Evolutionary conservation across 768 basidiomycete genomes (phyloP).

Genomic region (Tricholoma bakamatsutake): DNA sequence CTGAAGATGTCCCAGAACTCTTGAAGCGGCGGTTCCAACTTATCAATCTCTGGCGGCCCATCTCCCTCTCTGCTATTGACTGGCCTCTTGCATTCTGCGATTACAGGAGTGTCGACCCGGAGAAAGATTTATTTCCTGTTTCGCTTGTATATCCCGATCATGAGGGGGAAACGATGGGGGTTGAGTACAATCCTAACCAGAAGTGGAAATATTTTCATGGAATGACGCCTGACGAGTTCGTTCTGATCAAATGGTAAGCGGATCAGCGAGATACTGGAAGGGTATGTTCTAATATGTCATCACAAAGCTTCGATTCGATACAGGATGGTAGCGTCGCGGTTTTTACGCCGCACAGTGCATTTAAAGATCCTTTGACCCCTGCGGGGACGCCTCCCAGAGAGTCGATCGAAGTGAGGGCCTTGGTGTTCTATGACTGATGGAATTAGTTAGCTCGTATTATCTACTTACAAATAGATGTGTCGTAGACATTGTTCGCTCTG

Average conservation of each 20-base stretch:
- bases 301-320: slow-evolving; percentile 31
- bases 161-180: slow-evolving; percentile 46
- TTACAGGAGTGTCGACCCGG: slow-evolving; percentile 36
- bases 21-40: slow-evolving; percentile 48
- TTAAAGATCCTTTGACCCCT: slow-evolving; percentile 40
- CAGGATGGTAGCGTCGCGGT: slow-evolving; percentile 37
- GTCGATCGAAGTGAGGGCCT: slow-evolving; percentile 47
- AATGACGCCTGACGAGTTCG: slow-evolving; percentile 42
- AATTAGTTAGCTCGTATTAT: too few relatives aligned
- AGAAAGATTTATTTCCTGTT: slow-evolving; percentile 38
- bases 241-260: slow-evolving; percentile 49
- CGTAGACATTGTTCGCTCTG: too few relatives aligned
- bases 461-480: too few relatives aligned
- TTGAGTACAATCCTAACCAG: slow-evolving; percentile 40
- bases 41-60: slow-evolving; percentile 59
- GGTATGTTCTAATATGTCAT: background rate
- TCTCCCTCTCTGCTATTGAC: slow-evolving; percentile 39
- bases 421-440: slow-evolving; percentile 44
- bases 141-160: slow-evolving; percentile 42
- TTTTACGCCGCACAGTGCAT: slow-evolving; percentile 49
- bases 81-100: slow-evolving; percentile 50
- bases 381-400: slow-evolving; percentile 37
- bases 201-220: slow-evolving; percentile 47
- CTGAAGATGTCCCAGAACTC: slow-evolving; percentile 36
- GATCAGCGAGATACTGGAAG: background rate